Conservation (phyloP, 108 stramenopile genomes). For the Cylindrotheca fusiformis region DNA sequence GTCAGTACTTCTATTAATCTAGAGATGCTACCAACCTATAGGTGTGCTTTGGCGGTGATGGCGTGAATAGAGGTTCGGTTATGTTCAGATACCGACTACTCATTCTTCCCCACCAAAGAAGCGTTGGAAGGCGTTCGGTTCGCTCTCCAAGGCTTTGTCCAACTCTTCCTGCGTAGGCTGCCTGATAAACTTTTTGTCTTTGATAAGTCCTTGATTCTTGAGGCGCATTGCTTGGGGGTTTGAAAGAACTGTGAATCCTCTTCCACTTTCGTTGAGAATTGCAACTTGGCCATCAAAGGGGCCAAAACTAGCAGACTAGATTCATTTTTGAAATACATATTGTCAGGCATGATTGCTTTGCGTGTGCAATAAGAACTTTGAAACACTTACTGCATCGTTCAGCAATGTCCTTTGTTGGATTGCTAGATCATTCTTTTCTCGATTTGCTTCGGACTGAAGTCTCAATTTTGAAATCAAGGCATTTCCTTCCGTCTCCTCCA, state of each 20-base stretch:
- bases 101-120: conserved; percentile 15
- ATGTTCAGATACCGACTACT: conserved; percentile 3
- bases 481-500: conserved; percentile 55
- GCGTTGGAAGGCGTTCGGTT: conserved; percentile 6
- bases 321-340: not conserved
- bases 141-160: conserved; percentile 48
- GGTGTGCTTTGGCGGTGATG: no score
- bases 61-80: no score
- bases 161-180: conserved; percentile 74
- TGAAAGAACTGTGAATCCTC: conserved; percentile 65
- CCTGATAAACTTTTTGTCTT: conserved; percentile 71
- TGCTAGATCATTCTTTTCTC: conserved; percentile 70
- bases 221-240: conserved; percentile 83
- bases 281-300: conserved; percentile 76
- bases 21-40: no score
- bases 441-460: conserved; percentile 71
- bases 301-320: conserved; percentile 67
- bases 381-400: conserved; percentile 60
- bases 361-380: no score
- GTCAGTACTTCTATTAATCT: no score
- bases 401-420: conserved; percentile 66
- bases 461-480: conserved; percentile 62
- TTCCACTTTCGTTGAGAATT: conserved; percentile 77
- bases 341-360: not conserved
- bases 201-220: conserved; percentile 77